Percentiles rank a stretch among this genome's conserved stretches.
Evolutionary conservation across 2,329 filamentous ascomycete genomes (phyloP).

Genomic region (Cladosporium cucumerinum): DNA sequence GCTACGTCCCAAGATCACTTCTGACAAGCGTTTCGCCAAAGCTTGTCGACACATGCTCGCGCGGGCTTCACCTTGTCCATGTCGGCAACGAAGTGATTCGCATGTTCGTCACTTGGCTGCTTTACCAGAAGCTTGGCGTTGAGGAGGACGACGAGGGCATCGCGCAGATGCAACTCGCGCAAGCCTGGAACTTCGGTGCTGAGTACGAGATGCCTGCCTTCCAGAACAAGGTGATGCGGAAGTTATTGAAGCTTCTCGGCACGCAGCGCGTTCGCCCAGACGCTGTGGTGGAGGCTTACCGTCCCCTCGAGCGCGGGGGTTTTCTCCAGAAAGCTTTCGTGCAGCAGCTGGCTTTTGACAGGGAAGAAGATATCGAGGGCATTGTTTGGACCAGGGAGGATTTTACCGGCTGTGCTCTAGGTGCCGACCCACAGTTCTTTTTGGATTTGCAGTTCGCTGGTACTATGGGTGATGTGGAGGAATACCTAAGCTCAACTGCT

Average conservation of each 20-base stretch:
- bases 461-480: not conserved
- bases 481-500: not conserved
- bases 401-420: not conserved
- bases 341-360: not conserved
- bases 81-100: not conserved
- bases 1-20: not conserved
- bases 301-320: not conserved
- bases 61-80: not conserved
- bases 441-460: not conserved
- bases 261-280: not conserved
- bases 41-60: not conserved
- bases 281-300: not conserved
- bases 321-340: not conserved
- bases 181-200: not conserved
- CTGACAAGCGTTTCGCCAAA: not conserved
- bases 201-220: not conserved
- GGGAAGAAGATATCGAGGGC: not conserved
- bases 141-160: not conserved
- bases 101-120: not conserved
- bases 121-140: not conserved
- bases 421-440: not conserved
- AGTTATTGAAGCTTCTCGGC: not conserved
- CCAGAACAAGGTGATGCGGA: not conserved
- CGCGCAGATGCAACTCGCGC: not conserved
- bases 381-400: not conserved